Base-by-base conservation (phyloP, 208 protist species). In the Trypanosomatidae sp. region DNA sequence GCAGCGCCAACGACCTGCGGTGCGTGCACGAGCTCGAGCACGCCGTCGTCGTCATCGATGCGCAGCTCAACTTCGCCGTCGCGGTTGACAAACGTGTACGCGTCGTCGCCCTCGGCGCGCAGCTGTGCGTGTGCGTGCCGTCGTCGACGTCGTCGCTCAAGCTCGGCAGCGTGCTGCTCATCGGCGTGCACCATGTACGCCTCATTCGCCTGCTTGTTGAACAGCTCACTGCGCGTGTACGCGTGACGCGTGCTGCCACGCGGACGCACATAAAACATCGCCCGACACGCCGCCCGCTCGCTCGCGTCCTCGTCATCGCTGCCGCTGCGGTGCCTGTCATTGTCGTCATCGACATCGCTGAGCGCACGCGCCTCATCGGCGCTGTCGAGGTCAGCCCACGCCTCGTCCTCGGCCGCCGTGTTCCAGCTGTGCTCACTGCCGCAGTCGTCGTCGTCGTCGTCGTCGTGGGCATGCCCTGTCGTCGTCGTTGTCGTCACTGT, bases 11-110 rank as follows among this genome's bases (percentile, higher is more conserved):
- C n/a, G n/a, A n/a, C n/a, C n/a, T 49, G 44, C 6, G 39, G 44
- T 13, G 45, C 24, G 11, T 50, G 54, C 26, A 71, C 69, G 15
- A 88, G 44, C 46, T 82, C 69, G 43, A 92, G 37, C 47, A 94
- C 75, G 19, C 81, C 78, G 48, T 94, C 86, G 40, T 94, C 86
- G 40, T 90, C 80, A 43, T 88, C 77, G 37, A 94, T 73, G 28
- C 67, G 53, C 18, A 94, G 69, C 66, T 90, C 81, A 42, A 89
- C 73, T 48, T 89, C 78, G 0, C 83, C 83, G 8, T 78, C 66
- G 1, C 58, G 47, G 49, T 88, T 86, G 22, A 92, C 50, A 49
- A 92, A 88, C 0, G 70, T 83, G 41, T 76, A 69, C 24, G 55
- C 52, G 38, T 78, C 75, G 2, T 67, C 72, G 32, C 85, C 77